phyloP scores from a whole-genome alignment of 176 grass and related monocot species.

The Pharus latifolius region DNA sequence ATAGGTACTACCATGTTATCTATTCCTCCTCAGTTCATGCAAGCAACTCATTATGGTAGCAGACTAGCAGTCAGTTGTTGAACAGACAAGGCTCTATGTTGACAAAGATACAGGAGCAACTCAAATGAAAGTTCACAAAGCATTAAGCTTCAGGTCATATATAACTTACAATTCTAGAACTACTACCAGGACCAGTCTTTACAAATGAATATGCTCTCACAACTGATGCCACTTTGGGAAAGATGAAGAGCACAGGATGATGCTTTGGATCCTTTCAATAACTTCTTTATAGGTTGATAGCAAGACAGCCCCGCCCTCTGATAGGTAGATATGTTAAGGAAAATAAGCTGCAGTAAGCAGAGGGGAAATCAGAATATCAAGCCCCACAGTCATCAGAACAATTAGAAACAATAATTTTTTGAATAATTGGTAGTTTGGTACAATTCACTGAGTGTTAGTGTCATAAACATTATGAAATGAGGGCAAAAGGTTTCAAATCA shows the following conservation, averaged over 20 bases:
- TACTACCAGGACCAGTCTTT: slow-evolving; percentile 29
- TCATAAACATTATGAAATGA: slow-evolving; percentile 2
- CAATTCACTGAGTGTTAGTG: neutral
- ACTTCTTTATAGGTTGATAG: slow-evolving; percentile 31
- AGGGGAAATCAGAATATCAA: neutral
- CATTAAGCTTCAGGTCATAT: slow-evolving; percentile 22
- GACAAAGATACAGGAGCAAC: neutral
- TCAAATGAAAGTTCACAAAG: neutral
- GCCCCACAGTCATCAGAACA: neutral
- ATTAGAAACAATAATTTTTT: neutral
- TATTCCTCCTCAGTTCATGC: neutral
- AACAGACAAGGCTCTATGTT: slow-evolving; percentile 4
- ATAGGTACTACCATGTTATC: neutral
- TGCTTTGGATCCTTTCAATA: slow-evolving; percentile 16
- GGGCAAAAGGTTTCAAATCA: neutral
- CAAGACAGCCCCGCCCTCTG: slow-evolving; percentile 23
- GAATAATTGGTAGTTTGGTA: neutral
- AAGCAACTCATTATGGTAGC: neutral
- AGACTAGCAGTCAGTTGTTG: neutral
- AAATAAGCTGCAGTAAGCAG: neutral
- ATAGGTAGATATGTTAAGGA: slow-evolving; percentile 16
- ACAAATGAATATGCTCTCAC: slow-evolving; percentile 43
- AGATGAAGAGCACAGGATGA: slow-evolving; percentile 24
- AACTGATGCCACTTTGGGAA: slow-evolving; percentile 42
- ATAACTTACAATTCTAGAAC: slow-evolving; percentile 35